Evolutionary conservation across 768 basidiomycete species (phyloP).

Genomic region (Kwoniella sp.): DNA sequence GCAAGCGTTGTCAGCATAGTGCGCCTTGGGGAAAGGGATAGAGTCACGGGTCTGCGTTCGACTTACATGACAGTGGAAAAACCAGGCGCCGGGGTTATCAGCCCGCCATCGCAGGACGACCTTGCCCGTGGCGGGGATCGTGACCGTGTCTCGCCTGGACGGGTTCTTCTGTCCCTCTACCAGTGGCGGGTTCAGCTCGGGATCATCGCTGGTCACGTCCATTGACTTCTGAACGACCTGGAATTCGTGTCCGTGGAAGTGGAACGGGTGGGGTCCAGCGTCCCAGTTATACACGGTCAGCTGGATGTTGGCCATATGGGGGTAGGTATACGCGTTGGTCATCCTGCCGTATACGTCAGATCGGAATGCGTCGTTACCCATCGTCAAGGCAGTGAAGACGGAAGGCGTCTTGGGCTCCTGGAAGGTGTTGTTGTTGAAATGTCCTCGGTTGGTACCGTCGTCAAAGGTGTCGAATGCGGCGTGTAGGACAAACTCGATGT

Average conservation of each 20-base stretch:
- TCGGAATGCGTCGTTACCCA: slow-evolving; percentile 61
- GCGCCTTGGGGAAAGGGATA: too few species aligned
- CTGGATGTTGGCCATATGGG: slow-evolving; percentile 71
- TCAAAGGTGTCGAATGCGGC: slow-evolving; percentile 73
- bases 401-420: slow-evolving; percentile 61
- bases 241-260: slow-evolving; percentile 79
- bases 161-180: slow-evolving; percentile 78
- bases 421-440: slow-evolving; percentile 55
- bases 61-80: slow-evolving; percentile 57
- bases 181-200: slow-evolving; percentile 72
- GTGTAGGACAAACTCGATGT: slow-evolving; percentile 63
- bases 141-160: slow-evolving; percentile 80
- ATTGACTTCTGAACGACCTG: slow-evolving; percentile 69
- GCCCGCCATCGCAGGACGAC: slow-evolving; percentile 74
- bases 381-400: slow-evolving; percentile 68
- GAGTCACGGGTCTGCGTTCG: too few species aligned
- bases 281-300: slow-evolving; percentile 57
- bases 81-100: slow-evolving; percentile 86
- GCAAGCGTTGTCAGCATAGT: not conserved
- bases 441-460: slow-evolving; percentile 48
- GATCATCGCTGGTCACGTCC: slow-evolving; percentile 67
- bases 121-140: slow-evolving; percentile 64
- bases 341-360: slow-evolving; percentile 70
- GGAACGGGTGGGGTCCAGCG: slow-evolving; percentile 57
- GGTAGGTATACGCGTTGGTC: slow-evolving; percentile 62